Evolutionary conservation across 2,329 filamentous ascomycete species (phyloP).

Genomic region (Xylaria sp.): DNA sequence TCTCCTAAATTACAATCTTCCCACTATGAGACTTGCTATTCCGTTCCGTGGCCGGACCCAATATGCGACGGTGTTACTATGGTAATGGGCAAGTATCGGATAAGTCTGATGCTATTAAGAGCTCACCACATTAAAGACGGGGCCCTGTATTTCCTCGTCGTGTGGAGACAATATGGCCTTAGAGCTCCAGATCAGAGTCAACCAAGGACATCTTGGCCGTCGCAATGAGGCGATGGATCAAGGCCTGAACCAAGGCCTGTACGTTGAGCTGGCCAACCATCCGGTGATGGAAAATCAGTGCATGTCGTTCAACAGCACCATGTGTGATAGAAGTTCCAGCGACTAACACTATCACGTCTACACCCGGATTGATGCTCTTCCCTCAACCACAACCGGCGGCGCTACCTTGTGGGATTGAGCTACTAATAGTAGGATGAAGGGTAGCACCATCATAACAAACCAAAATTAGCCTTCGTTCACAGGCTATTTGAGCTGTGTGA

Average conservation of each 20-base stretch:
- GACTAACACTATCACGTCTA: neutral
- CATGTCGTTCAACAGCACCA: no score
- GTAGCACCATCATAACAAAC: neutral
- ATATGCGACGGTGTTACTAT: neutral
- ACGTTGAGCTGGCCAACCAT: no score
- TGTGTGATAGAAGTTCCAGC: neutral
- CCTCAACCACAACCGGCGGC: neutral
- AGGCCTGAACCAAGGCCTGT: neutral
- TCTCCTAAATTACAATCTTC: neutral
- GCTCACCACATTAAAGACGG: neutral
- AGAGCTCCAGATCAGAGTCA: neutral
- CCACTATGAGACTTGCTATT: neutral
- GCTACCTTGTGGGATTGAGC: no score
- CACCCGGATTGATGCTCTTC: neutral
- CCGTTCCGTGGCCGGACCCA: neutral
- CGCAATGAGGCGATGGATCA: neutral
- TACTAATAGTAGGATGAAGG: neutral
- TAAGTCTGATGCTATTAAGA: neutral
- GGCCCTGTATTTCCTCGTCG: neutral
- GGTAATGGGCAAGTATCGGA: neutral
- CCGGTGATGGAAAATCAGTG: neutral
- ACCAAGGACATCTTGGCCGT: neutral
- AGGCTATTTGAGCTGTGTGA: neutral
- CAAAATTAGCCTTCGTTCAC: neutral
- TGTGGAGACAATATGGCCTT: neutral